A percentile compares a stretch with the other conserved stretches of the same genome.
These are phyloP conservation scores for Paramecium bursaria DNA, from an alignment of 73 alveolate species.

Conservation along the genomic window DNA sequence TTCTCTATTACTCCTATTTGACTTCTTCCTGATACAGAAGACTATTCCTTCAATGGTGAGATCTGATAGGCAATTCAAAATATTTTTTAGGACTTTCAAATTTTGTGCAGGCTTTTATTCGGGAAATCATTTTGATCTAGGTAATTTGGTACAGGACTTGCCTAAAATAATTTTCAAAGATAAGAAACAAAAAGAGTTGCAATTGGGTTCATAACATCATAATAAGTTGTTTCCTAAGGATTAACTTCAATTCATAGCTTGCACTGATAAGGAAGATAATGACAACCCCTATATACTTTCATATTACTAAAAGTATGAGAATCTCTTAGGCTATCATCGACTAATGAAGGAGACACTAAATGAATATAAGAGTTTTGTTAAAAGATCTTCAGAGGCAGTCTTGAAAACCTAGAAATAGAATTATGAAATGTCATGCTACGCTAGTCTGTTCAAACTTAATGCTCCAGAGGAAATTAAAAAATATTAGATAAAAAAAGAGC, in stretches of 20 bases:
- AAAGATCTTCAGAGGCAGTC: not conserved
- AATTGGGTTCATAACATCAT: not conserved
- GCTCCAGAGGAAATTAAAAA: not conserved
- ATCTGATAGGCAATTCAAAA: slow-evolving; percentile 41
- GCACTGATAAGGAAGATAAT: not conserved
- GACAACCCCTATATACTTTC: too few relatives aligned
- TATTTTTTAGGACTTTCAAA: slow-evolving; percentile 16
- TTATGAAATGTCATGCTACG: not conserved
- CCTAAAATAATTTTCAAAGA: too few relatives aligned
- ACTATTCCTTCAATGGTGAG: not conserved
- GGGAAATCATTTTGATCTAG: too few relatives aligned
- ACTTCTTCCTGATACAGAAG: not conserved
- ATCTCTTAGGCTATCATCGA: not conserved
- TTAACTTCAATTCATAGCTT: not conserved
- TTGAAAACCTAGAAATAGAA: not conserved
- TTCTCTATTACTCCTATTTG: slow-evolving; percentile 32
- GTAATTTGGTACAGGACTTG: too few relatives aligned
- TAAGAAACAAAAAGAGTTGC: not conserved
- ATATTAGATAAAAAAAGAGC: too few relatives aligned
- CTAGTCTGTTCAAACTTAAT: not conserved
- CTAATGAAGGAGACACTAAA: not conserved
- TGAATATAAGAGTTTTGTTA: not conserved
- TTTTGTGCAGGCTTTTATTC: not conserved
- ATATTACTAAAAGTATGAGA: not conserved
- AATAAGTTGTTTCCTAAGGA: slow-evolving; percentile 10